A percentile compares a stretch with the other conserved stretches of the same genome.
Conservation (phyloP, 345 rosid species). For the Lepidium africanum region DNA sequence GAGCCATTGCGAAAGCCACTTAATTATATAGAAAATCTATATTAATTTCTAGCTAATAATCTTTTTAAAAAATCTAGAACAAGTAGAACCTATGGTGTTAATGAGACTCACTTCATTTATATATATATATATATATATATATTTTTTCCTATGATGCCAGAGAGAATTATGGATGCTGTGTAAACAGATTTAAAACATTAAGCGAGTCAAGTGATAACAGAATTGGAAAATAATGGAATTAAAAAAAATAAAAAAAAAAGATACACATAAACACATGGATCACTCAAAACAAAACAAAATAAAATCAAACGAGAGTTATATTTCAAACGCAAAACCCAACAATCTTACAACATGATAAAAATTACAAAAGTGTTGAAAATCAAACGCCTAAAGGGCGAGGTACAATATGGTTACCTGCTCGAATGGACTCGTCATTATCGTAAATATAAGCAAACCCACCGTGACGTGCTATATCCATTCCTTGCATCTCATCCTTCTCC, state of each 20-base stretch:
- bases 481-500: slow-evolving; percentile 62
- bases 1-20: no score
- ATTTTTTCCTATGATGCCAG: not conserved
- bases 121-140: not conserved
- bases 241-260: not conserved
- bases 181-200: not conserved
- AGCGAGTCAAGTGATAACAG: not conserved
- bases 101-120: not conserved
- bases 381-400: slow-evolving; percentile 1
- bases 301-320: not conserved
- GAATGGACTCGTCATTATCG: slow-evolving; percentile 44
- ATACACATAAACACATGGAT: not conserved
- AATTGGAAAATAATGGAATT: not conserved
- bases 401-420: no score
- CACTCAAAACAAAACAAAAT: not conserved
- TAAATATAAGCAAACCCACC: slow-evolving; percentile 87
- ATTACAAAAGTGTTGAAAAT: not conserved
- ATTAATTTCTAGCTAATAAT: no score
- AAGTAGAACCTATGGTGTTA: no score
- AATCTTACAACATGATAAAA: not conserved
- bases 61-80: no score
- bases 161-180: not conserved
- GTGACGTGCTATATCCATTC: slow-evolving; percentile 82
- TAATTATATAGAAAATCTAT: no score
- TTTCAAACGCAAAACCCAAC: slow-evolving; percentile 1